Conservation (phyloP, 2,329 filamentous ascomycete species). For the Alternaria angustiovoidea region DNA sequence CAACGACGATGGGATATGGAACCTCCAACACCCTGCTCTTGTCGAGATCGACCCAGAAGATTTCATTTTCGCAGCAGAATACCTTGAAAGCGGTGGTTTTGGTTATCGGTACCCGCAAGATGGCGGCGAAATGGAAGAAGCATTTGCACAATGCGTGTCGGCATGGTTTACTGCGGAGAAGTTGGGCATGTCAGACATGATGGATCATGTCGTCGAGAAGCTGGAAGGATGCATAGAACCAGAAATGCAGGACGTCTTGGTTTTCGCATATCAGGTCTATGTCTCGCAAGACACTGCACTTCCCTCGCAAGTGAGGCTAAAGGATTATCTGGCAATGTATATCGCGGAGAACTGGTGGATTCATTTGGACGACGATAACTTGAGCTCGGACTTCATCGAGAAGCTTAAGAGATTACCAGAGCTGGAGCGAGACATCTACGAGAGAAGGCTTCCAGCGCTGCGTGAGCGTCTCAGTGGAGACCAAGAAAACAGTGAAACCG, state of each 20-base stretch:
- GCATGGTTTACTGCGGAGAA: constrained; percentile 35
- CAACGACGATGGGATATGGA: constrained; percentile 25
- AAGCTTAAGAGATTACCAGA: constrained; percentile 24
- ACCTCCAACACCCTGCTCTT: constrained; percentile 28
- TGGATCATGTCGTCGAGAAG: constrained; percentile 37
- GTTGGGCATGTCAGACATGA: constrained; percentile 36
- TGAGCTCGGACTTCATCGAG: constrained; percentile 16
- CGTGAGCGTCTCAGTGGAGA: background rate
- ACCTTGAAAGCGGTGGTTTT: constrained; percentile 31
- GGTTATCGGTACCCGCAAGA: constrained; percentile 22
- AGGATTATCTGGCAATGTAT: constrained; percentile 19
- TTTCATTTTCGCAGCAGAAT: constrained; percentile 41
- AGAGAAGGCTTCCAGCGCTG: constrained; percentile 1
- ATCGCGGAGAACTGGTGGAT: constrained; percentile 34
- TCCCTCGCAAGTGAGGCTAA: constrained; percentile 13
- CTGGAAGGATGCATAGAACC: constrained; percentile 10
- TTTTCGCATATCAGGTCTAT: constrained; percentile 29
- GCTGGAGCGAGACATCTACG: constrained; percentile 25
- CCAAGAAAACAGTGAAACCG: background rate
- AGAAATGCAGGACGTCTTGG: constrained; percentile 20
- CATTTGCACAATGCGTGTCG: constrained; percentile 27
- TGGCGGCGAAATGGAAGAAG: constrained; percentile 18
- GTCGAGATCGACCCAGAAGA: constrained; percentile 22
- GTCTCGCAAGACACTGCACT: background rate
- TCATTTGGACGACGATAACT: constrained; percentile 19